phyloP scores from a whole-genome alignment of 2,329 filamentous ascomycete genomes.

The Tetracladium maxilliforme region DNA sequence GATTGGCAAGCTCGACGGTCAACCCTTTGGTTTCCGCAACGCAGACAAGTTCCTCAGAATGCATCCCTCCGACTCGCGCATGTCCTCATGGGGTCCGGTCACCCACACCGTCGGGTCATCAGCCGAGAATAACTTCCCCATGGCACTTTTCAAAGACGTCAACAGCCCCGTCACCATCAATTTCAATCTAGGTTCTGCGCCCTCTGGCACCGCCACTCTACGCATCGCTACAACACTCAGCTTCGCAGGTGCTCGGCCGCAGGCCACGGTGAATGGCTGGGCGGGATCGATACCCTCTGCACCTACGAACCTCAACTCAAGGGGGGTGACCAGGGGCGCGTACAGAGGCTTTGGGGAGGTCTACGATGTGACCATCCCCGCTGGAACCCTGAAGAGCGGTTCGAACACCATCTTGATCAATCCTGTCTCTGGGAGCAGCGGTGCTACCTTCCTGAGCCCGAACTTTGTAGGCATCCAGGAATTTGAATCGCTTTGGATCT shows the following conservation, averaged over 20 bases:
- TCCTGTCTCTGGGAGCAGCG: slow-evolving; percentile 42
- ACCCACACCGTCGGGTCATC: slow-evolving; percentile 48
- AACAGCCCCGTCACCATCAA: slow-evolving; percentile 46
- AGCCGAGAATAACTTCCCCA: slow-evolving; percentile 37
- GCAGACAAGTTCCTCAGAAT: slow-evolving; percentile 52
- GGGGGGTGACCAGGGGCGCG: slow-evolving; percentile 50
- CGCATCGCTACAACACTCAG: slow-evolving; percentile 50
- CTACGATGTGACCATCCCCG: slow-evolving; percentile 44
- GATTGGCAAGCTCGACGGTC: slow-evolving; percentile 51
- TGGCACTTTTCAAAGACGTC: slow-evolving; percentile 47
- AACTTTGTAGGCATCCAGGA: slow-evolving; percentile 26
- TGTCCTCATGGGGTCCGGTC: slow-evolving; percentile 42
- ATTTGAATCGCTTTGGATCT: too few relatives aligned
- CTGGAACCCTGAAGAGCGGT: slow-evolving; percentile 41
- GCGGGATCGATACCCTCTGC: slow-evolving; percentile 30
- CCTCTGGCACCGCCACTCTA: slow-evolving; percentile 38
- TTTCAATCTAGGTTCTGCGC: slow-evolving; percentile 35
- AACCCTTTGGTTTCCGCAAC: slow-evolving; percentile 50
- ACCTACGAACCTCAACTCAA: slow-evolving; percentile 46
- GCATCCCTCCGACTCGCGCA: slow-evolving; percentile 52
- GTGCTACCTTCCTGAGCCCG: slow-evolving; percentile 37
- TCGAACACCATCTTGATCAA: slow-evolving; percentile 48
- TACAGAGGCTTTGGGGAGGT: slow-evolving; percentile 50
- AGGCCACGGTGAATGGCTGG: slow-evolving; percentile 40
- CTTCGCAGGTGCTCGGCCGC: slow-evolving; percentile 43